These are phyloP conservation scores for Oryza rufipogon DNA, from an alignment of 176 grass and related monocot species.

Conservation along the genomic window DNA sequence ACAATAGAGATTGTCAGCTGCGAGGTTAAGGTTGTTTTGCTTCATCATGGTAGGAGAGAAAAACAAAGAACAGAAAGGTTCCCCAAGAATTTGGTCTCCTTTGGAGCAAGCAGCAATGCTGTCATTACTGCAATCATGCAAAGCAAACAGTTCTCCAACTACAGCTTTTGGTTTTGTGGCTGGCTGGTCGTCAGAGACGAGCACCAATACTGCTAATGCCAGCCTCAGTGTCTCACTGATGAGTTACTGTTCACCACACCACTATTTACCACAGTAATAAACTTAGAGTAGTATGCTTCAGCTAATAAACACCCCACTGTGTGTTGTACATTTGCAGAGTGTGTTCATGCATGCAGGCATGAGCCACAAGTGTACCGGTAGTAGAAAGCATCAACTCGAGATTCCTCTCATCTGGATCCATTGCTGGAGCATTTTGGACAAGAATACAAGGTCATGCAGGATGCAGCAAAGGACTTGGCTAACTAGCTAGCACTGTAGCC, in stretches of 20 bases:
- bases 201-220: background rate
- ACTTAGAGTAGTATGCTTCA: background rate
- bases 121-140: constrained; percentile 15
- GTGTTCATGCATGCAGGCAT: background rate
- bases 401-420: background rate
- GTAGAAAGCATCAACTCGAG: background rate
- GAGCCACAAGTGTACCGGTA: background rate
- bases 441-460: background rate
- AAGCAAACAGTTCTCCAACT: background rate
- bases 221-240: background rate
- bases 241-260: too few species aligned
- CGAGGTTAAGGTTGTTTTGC: background rate
- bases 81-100: background rate
- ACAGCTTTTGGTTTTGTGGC: background rate
- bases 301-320: background rate
- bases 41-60: background rate
- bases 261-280: constrained; percentile 1
- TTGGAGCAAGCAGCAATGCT: constrained; percentile 6
- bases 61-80: background rate
- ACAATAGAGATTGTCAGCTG: too few species aligned
- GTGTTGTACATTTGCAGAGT: background rate
- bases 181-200: constrained; percentile 3
- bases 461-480: background rate
- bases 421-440: background rate
- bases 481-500: background rate